phyloP scores from a whole-genome alignment of 108 stramenopile genomes.

The Seminavis robusta region DNA sequence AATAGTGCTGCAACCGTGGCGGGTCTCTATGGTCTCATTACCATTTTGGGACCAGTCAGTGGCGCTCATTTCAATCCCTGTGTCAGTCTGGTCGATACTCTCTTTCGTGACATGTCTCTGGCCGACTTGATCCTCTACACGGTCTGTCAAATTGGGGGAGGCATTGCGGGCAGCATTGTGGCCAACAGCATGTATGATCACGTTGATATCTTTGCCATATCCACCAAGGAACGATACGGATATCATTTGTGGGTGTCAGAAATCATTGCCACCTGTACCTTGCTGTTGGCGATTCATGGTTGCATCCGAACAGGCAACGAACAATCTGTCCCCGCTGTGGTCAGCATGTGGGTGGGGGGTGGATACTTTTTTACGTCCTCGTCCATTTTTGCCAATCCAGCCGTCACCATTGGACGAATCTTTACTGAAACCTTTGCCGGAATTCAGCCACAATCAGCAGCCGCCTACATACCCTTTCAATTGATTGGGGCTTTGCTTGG shows the following conservation, averaged over 20 bases:
- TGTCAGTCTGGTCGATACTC: slow-evolving; percentile 18
- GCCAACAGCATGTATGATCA: slow-evolving; percentile 11
- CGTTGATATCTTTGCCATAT: slow-evolving; percentile 7
- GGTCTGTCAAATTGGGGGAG: slow-evolving; percentile 21
- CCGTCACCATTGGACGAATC: slow-evolving; percentile 34
- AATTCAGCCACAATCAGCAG: slow-evolving; percentile 13
- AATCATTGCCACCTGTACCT: slow-evolving; percentile 18
- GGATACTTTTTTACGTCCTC: slow-evolving; percentile 37
- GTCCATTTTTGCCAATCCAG: slow-evolving; percentile 38
- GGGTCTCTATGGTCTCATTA: slow-evolving; percentile 26
- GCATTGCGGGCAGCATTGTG: slow-evolving; percentile 10
- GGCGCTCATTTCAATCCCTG: slow-evolving; percentile 38
- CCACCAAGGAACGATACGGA: slow-evolving; percentile 21
- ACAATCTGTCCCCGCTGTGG: slow-evolving; percentile 19
- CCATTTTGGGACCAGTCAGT: slow-evolving; percentile 25
- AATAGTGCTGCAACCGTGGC: slow-evolving; percentile 30
- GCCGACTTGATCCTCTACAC: slow-evolving; percentile 6
- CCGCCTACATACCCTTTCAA: slow-evolving; percentile 15
- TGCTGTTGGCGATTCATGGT: slow-evolving; percentile 29
- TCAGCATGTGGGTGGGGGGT: slow-evolving; percentile 23
- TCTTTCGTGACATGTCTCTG: slow-evolving; percentile 13
- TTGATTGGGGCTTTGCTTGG: slow-evolving; percentile 11
- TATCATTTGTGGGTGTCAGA: slow-evolving; percentile 22
- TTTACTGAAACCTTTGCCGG: slow-evolving; percentile 33
- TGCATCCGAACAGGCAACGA: slow-evolving; percentile 21